Conservation (phyloP, 192 early-diverging fungal genomes). For the Coemansia sp. region DNA sequence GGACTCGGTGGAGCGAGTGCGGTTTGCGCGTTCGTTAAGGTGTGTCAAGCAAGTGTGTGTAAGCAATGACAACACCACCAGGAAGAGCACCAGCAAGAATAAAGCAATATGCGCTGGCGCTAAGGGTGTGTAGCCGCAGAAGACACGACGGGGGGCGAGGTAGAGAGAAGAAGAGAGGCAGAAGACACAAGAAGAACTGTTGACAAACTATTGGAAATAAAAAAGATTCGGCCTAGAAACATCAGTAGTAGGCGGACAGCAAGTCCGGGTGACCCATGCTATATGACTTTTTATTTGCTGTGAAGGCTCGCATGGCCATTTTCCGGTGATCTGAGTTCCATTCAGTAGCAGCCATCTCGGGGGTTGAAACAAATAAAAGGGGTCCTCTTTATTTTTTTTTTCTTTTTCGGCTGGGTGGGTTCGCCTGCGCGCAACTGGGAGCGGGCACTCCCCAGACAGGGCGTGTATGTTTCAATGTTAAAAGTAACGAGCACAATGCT, state of each 20-base stretch:
- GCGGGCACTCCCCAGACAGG: background rate
- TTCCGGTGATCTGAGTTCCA: slow-evolving; percentile 22
- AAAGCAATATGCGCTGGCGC: background rate
- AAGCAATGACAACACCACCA: background rate
- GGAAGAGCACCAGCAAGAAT: background rate
- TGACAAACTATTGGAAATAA: slow-evolving; percentile 32
- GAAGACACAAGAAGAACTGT: background rate
- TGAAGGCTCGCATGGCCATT: slow-evolving; percentile 6
- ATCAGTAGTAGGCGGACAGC: background rate
- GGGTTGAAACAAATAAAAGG: background rate
- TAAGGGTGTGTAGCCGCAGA: background rate
- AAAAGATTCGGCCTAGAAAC: slow-evolving; percentile 6
- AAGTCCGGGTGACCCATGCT: slow-evolving; percentile 9
- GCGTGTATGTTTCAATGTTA: slow-evolving; percentile 1
- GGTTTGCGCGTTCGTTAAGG: background rate
- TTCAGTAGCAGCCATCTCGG: background rate
- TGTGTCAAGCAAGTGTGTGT: background rate
- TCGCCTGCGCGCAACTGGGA: slow-evolving; percentile 8
- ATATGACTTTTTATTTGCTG: slow-evolving; percentile 5
- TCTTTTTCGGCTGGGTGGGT: background rate
- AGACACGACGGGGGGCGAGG: too few species aligned
- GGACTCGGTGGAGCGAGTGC: background rate
- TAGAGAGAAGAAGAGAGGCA: background rate
- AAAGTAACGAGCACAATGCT: slow-evolving; percentile 13
- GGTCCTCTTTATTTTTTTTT: background rate